Conservation (phyloP, 1,284 basidiomycete species). For the Singerocomus inundabilis region DNA sequence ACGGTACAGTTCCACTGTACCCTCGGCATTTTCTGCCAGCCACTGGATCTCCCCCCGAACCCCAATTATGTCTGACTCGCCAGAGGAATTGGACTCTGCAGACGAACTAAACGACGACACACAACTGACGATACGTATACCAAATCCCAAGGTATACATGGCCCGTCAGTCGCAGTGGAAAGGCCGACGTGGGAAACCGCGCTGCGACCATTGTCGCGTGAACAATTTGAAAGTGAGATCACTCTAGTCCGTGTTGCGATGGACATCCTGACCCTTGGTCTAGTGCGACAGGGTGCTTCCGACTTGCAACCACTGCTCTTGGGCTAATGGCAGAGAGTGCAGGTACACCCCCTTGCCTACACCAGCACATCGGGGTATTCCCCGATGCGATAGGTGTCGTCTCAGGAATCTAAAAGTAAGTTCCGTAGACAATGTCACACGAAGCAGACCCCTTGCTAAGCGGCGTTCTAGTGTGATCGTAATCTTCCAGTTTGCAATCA, state of each 20-base stretch:
- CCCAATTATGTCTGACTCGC: conserved; percentile 35
- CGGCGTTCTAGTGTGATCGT: conserved; percentile 53
- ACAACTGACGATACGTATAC: conserved; percentile 63
- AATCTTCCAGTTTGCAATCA: conserved; percentile 69
- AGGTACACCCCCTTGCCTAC: conserved; percentile 70
- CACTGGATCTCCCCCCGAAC: conserved; percentile 11
- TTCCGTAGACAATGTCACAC: conserved; percentile 3
- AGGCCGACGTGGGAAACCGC: conserved; percentile 65
- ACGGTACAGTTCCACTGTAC: conserved; percentile 2
- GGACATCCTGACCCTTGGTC: conserved; percentile 14
- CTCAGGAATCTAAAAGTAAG: conserved; percentile 62
- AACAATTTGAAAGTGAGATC: conserved; percentile 65
- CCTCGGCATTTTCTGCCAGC: conserved; percentile 24
- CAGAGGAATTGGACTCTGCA: conserved; percentile 44
- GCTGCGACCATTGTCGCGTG: conserved; percentile 67
- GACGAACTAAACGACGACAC: conserved; percentile 53
- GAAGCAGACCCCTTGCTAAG: conserved; percentile 7
- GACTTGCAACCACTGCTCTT: conserved; percentile 70
- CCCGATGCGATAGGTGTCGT: conserved; percentile 68
- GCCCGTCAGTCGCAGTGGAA: conserved; percentile 68
- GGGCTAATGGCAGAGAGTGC: conserved; percentile 59
- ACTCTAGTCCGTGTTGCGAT: conserved; percentile 1
- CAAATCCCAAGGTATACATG: conserved; percentile 54
- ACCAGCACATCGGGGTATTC: conserved; percentile 71
- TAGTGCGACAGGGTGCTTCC: conserved; percentile 71